phyloP scores from a whole-genome alignment of 139 green algal genomes.

The Ettlia oleoabundans region DNA sequence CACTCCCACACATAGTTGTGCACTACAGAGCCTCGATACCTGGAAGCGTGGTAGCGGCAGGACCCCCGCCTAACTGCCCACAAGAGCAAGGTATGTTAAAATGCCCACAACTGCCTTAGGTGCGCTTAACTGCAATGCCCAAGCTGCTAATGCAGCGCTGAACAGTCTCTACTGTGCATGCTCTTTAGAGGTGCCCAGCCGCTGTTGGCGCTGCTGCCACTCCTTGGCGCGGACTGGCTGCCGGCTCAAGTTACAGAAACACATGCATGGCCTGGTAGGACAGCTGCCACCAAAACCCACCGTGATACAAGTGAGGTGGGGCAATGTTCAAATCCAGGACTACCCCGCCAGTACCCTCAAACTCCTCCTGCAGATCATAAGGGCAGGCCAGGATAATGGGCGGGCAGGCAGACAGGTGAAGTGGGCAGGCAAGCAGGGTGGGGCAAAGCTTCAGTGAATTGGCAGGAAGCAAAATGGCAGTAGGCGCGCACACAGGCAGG shows the following conservation, averaged over 20 bases:
- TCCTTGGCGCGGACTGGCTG: too few species aligned
- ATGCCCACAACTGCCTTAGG: too few species aligned
- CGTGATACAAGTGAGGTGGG: background rate
- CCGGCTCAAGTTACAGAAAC: background rate
- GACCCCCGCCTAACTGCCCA: too few species aligned
- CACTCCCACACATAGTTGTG: background rate
- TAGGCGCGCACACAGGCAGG: too few species aligned
- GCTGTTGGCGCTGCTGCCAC: too few species aligned
- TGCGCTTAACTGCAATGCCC: too few species aligned
- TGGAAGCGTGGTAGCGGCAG: background rate
- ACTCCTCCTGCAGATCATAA: background rate
- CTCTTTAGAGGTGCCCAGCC: too few species aligned
- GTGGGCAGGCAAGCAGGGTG: background rate
- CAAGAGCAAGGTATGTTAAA: too few species aligned
- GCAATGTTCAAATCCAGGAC: conserved; percentile 3
- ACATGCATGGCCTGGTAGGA: background rate
- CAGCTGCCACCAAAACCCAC: background rate
- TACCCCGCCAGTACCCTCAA: conserved; percentile 21
- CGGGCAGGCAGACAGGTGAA: background rate
- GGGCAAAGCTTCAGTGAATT: background rate
- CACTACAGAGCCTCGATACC: background rate
- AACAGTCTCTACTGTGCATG: too few species aligned
- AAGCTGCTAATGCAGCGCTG: too few species aligned
- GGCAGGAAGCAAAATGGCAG: too few species aligned
- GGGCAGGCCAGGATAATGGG: background rate